Conservation (phyloP, 192 early-diverging fungal genomes). For the Phycomyces blakesleeanus region DNA sequence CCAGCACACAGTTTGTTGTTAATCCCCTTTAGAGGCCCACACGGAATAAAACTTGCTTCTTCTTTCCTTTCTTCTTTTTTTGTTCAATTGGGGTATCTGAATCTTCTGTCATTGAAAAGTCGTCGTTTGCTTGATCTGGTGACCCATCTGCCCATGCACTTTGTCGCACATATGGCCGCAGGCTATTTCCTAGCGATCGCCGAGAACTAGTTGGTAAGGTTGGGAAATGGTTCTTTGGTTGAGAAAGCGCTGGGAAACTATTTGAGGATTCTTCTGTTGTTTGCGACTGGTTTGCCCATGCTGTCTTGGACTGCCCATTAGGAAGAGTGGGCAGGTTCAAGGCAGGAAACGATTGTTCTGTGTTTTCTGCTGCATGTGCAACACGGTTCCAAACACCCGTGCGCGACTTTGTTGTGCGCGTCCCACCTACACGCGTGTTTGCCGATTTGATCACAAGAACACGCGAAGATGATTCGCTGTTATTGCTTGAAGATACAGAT, state of each 20-base stretch:
- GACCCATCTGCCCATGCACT: neutral
- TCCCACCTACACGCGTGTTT: conserved; percentile 46
- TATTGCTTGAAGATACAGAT: too few relatives aligned
- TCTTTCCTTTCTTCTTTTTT: conserved; percentile 59
- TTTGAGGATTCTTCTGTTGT: conserved; percentile 14
- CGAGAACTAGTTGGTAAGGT: conserved; percentile 25
- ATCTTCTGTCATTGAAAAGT: conserved; percentile 22
- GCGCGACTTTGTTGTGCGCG: conserved; percentile 33
- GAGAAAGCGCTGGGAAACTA: conserved; percentile 1
- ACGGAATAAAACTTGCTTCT: conserved; percentile 64
- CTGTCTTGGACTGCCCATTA: conserved; percentile 18
- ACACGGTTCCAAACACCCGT: conserved; percentile 50
- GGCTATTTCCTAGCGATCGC: neutral
- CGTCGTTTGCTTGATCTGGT: neutral
- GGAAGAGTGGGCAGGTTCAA: conserved; percentile 18
- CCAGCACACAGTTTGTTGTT: neutral
- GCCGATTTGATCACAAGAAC: conserved; percentile 73
- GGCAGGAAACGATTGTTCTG: conserved; percentile 30
- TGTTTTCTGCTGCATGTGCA: conserved; percentile 35
- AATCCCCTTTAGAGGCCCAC: conserved; percentile 50
- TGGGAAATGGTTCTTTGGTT: conserved; percentile 26
- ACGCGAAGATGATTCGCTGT: conserved; percentile 43
- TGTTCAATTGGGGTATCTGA: conserved; percentile 22
- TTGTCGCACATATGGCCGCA: neutral
- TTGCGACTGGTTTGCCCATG: conserved; percentile 30